phyloP scores from a whole-genome alignment of 108 stramenopile species.

The Cyclotella distinguenda region DNA sequence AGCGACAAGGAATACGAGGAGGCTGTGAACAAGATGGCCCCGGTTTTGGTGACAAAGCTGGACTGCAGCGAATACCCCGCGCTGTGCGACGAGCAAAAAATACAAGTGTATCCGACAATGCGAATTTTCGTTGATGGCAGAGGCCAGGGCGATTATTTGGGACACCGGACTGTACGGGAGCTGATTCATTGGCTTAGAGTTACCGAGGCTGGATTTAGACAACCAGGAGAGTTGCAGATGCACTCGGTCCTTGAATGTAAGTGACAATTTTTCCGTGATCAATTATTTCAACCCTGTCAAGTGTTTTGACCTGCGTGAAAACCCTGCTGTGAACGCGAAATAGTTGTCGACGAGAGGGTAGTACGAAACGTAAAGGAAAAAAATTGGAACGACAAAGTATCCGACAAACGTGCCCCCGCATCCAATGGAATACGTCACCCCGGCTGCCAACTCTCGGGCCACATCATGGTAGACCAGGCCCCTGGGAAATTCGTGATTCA shows the following conservation, averaged over 20 bases:
- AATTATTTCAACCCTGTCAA: no score
- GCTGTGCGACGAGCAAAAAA: constrained; percentile 69
- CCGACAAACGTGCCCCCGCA: constrained; percentile 42
- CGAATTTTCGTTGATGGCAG: constrained; percentile 81
- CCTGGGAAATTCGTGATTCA: constrained; percentile 96
- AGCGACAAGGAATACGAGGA: constrained; percentile 45
- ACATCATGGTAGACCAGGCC: constrained; percentile 82
- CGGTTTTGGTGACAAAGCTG: constrained; percentile 52
- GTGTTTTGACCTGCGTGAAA: no score
- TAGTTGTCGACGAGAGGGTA: constrained; percentile 39
- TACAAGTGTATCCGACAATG: constrained; percentile 91
- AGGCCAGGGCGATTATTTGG: constrained; percentile 70
- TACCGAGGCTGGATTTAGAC: constrained; percentile 51
- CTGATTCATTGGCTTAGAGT: constrained; percentile 63
- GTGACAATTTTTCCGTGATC: neutral
- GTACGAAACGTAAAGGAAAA: constrained; percentile 54
- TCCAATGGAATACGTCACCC: constrained; percentile 65
- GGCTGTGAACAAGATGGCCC: constrained; percentile 44
- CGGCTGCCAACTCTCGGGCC: constrained; percentile 77
- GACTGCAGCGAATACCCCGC: constrained; percentile 62
- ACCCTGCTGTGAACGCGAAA: no score
- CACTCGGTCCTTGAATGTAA: constrained; percentile 34
- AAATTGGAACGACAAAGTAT: constrained; percentile 58
- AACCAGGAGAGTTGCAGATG: constrained; percentile 45
- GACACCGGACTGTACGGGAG: constrained; percentile 80